A percentile compares a stretch with the other conserved stretches of the same genome.
phyloP scores from a whole-genome alignment of 2,329 filamentous ascomycete genomes.

The Graphilbum ipis-grandicollis region DNA sequence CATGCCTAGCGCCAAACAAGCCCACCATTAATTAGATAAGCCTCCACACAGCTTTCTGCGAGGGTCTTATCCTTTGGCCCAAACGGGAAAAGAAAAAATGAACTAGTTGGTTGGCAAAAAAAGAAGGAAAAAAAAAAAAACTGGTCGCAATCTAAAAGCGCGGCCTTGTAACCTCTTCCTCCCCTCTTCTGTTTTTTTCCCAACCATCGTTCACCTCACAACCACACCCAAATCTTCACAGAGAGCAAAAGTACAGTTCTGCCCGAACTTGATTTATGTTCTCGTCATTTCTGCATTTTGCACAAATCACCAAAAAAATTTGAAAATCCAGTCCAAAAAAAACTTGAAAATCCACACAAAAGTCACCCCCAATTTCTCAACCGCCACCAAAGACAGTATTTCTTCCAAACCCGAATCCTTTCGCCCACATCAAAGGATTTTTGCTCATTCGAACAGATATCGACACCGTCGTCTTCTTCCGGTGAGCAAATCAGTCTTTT shows the following conservation, averaged over 20 bases:
- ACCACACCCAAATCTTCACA: conserved; percentile 23
- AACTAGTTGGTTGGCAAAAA: not conserved
- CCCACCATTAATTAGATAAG: not conserved
- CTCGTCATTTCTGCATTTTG: conserved; percentile 20
- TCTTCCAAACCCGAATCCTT: no score
- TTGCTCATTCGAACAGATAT: no score
- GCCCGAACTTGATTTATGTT: conserved; percentile 41
- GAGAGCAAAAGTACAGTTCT: conserved; percentile 24
- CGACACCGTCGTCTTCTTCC: no score
- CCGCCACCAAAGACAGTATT: no score
- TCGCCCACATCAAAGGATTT: no score
- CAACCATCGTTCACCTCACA: conserved; percentile 23
- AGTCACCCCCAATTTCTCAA: no score
- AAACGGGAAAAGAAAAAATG: no score
- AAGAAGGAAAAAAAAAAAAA: conserved; percentile 5
- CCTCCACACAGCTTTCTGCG: not conserved
- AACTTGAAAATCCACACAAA: conserved; percentile 11
- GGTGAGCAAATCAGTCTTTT: no score
- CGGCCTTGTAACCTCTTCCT: conserved; percentile 6
- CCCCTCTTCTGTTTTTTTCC: conserved; percentile 7
- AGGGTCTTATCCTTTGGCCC: not conserved
- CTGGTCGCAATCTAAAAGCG: conserved; percentile 4
- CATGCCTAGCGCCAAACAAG: not conserved
- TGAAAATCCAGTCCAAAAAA: conserved; percentile 27
- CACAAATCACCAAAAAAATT: conserved; percentile 42